Base-by-base conservation (phyloP, 2,329 filamentous ascomycete species). In the Beauveria bassiana region DNA sequence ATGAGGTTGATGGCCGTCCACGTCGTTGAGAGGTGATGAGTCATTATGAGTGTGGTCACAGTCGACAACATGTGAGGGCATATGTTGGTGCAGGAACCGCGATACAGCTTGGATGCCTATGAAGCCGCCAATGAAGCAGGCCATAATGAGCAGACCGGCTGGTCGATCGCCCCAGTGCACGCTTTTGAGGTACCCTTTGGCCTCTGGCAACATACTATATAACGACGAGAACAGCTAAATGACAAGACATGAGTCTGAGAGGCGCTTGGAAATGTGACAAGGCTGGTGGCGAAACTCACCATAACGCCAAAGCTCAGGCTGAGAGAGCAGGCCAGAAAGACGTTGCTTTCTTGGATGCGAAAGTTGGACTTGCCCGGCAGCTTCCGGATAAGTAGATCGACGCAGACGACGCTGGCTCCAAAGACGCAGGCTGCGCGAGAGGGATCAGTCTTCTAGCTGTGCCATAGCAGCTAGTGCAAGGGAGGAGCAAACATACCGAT, bases 301-400 rank as follows among this genome's bases (percentile, higher is more conserved):
- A 99, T 96, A 51, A 98, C 93, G 49, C 95, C 93, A 67, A 96
- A 96, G 72, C 92, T 97, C 65, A 99, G 77, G 74, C 93, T 96
- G 64, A 98, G 77, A 0, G 93, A 97, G 24, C 87, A 86, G 1
- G 93, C 93, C 5, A 97, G 81, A 72, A 99, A 99, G 24, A 80
- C 80, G 77, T 90, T 93, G 75, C 90, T 97, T 65, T 96, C 89
- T 70, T 96, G 86, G 66, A 99, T 96, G 68, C 86, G 85, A 73
- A 98, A 99, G 71, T 87, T 81, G 68, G 81, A 85, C 74, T 88
- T 86, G 58, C 88, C 84, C 3, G 91, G 89, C 55, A 96, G 78
- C 57, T 82, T 80, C 62, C 87, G 86, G 55, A 96, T 79, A 59
- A 96, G 70, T 45, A 91, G 71, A 74, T 99, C 95, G 68, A 96